Evolutionary conservation across 2,329 filamentous ascomycete genomes (phyloP), one percentile per base, ranked within the genome.

Genomic region (Trichoderma endophyticum): DNA sequence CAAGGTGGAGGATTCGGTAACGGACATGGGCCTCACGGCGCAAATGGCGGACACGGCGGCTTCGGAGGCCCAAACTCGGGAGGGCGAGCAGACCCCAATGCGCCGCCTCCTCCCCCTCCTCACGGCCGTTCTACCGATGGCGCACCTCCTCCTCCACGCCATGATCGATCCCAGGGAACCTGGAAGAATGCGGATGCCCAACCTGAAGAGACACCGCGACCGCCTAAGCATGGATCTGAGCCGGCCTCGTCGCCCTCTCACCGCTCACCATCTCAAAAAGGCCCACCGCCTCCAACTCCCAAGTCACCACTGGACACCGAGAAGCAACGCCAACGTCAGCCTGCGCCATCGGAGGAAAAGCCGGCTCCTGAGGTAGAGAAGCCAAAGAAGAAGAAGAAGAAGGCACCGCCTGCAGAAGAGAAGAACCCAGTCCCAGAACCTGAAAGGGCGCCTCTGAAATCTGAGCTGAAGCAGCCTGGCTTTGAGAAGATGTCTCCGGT

Each of bases 341-440:
- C 74, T 60, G 78, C 79, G 48, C 74, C 73, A 59, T 63, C 76
- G n/a, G 72, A 68, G 30, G 63, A 74, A n/a, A 73, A 66, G 14
- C 59, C 28, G 12, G 51, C 26, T 28, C 74, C 81, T 15, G 75
- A 76, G 70, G 68, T 75, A 48, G 73, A 75, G 28, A 72, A 73
- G 32, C 61, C 79, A 21, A 65, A 71, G 54, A 71, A 60, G 11
- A 71, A 61, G 28, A 69, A 69, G 66, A 69, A 69, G 66, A 69
- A 43, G 24, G 56, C 15, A 1, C 28, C 56, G 9, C 39, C 57
- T 14, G 21, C 57, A 32, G 62, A 71, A 34, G 71, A 71, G 48
- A 68, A 67, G 43, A 21, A 21, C 4, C 43, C 56, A n/a, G 5
- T 18, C 7, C 32, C 60, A 15, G 71, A 70, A n/a, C 21, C 54